Conservation (phyloP, 768 basidiomycete genomes). For the Chalciporus sphaerocephalus region DNA sequence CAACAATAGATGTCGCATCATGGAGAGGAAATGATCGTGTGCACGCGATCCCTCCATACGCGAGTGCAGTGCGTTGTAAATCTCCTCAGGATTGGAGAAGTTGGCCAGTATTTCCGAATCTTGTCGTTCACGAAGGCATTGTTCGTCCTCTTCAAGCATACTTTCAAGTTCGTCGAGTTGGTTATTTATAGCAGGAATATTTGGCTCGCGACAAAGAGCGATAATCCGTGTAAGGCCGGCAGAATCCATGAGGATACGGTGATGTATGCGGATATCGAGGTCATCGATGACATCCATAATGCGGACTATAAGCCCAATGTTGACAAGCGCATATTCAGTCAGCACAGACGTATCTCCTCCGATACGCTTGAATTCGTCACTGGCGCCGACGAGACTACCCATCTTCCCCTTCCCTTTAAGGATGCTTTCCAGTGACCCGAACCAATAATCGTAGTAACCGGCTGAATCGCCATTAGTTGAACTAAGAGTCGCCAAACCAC, state of each 20-base stretch:
- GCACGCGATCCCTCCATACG: constrained; percentile 77
- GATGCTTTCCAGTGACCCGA: constrained; percentile 70
- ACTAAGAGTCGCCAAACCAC: constrained; percentile 73
- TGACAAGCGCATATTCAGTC: constrained; percentile 74
- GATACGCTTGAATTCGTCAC: constrained; percentile 76
- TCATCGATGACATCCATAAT: constrained; percentile 68
- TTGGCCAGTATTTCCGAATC: constrained; percentile 74
- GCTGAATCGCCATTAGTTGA: constrained; percentile 52
- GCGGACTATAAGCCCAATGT: constrained; percentile 67
- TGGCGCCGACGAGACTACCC: constrained; percentile 94
- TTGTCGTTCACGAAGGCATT: constrained; percentile 62
- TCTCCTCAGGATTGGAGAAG: constrained; percentile 77
- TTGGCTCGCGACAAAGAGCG: constrained; percentile 61
- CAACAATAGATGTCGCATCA: constrained; percentile 89
- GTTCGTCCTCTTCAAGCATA: constrained; percentile 71
- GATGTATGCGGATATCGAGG: constrained; percentile 78
- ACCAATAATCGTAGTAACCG: constrained; percentile 82
- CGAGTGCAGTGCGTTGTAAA: constrained; percentile 77
- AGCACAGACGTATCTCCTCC: constrained; percentile 63
- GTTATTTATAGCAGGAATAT: constrained; percentile 58
- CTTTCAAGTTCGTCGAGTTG: constrained; percentile 59
- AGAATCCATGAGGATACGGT: constrained; percentile 85
- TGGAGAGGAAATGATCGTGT: constrained; percentile 82
- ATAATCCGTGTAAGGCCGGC: constrained; percentile 77
- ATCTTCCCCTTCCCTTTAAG: constrained; percentile 86